Base-by-base conservation (phyloP, 306 rosid genomes). In the Vigna hirtella region DNA sequence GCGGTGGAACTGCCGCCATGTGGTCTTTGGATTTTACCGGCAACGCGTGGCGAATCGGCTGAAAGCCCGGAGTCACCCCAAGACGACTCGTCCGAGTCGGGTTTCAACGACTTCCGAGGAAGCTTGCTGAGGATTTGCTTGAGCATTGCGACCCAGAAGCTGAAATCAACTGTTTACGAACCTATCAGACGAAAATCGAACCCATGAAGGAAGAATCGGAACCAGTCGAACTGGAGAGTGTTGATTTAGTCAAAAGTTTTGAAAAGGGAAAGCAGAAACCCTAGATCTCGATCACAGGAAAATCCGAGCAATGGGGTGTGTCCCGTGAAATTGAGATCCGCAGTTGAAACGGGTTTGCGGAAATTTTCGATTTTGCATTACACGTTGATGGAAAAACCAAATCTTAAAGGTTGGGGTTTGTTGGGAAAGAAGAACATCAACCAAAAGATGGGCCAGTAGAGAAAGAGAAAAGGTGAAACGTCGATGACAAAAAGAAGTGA, bases 71-170 rank as follows among this genome's bases (percentile, higher is more conserved):
- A 74, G 48, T 88, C 85, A 1, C 74, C 52, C 43, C 74, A 78
- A 13, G 36, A 17, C 2, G 80, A 58, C 80, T 83, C 93, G 56
- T 79, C 85, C 74, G 84, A 73, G 77, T 94, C 92, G 14, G 85
- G 66, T 47, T 90, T 89, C 10, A 77, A 69, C 7, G 97, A 86
- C 61, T 91, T 92, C 81, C 93, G 84, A 50, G 96, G 96, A 73
- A 90, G 89, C 78, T 84, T 92, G 63, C 91, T 90, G 70, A 92
- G 84, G 61, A 92, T 62, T 84, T 94, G 94, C 89, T 88, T 94
- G 52, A 94, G 86, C 98, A 94, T 94, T 73, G 86, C 79, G 73
- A 64, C 43, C 83, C 80, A 79, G 83, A 81, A 78, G 58, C 83
- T 30, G 58, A 58, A 74, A 49, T 63, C 38, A 48, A 51, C 20